Evolutionary conservation across 345 rosid genomes (phyloP), one percentile per base, ranked within the genome.

Genomic region (Sapria himalayana): DNA sequence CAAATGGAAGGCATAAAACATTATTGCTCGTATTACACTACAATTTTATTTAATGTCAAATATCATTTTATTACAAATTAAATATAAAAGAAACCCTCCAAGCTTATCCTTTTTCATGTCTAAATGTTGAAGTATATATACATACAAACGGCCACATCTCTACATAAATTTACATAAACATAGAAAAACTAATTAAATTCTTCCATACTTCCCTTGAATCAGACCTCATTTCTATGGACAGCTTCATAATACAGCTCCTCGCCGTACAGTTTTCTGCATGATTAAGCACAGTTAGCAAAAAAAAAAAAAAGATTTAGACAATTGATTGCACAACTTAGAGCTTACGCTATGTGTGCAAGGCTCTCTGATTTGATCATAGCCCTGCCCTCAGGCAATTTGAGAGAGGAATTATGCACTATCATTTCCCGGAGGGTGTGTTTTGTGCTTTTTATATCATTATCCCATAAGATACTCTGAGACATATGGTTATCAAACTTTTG

Each of bases 381-480:
- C 63, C 71, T 85, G 27, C 94, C 96, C 47, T 81, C 96, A 0
- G 73, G 53, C 15, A 67, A 53, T 57, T 85, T 92, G 34, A 81
- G 86, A 63, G 60, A 78, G 50, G 96, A 75, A 63, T 78, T 67
- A 57, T 78, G 92, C 46, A 64, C 60, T 48, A 81, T 75, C 63
- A 81, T 73, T 57, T 85, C 94, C 64, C 65, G 77, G 37, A 85
- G 50, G 0, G 94, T 78, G 37, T 81, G 76, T 59, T 85, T 85
- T 14, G 86, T 81, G 62, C 86, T 85, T 60, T 81, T 85, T 21
- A 81, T 42, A 45, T 81, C 81, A 29, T 81, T 78, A 41, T 78
- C 86, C 86, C 96, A 85, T 56, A 81, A 59, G 45, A 85, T 73
- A 57, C 96, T 73, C 96, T 85, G 81, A 29, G 57, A 62, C 33